These are phyloP conservation scores for Acanthamoeba sp. DNA, from an alignment of 208 protist species.

Conservation along the genomic window DNA sequence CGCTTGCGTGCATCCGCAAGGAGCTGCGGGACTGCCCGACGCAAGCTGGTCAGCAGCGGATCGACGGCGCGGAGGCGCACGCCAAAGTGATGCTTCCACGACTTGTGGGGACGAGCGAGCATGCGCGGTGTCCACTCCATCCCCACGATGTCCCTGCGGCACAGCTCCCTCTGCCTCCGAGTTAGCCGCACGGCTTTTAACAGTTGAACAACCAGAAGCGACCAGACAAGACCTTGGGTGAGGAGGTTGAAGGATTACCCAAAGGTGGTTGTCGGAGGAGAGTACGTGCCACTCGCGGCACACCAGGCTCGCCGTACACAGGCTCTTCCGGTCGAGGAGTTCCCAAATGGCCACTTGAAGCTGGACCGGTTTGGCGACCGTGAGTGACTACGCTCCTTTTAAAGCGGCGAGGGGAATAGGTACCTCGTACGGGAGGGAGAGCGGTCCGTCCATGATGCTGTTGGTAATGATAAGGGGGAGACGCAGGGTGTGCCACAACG, in stretches of 20 bases:
- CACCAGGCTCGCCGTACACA: not conserved
- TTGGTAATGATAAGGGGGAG: too few species aligned
- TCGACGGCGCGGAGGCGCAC: not conserved
- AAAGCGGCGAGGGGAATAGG: too few species aligned
- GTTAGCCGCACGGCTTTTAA: too few species aligned
- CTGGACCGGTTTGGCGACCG: too few species aligned
- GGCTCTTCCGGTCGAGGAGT: not conserved
- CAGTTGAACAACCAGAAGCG: too few species aligned
- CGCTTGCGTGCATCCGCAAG: not conserved
- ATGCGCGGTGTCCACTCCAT: not conserved
- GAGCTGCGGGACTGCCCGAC: not conserved
- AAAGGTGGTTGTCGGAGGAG: not conserved
- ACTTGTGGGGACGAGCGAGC: slow-evolving; percentile 10
- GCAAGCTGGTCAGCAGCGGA: not conserved
- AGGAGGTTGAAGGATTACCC: not conserved
- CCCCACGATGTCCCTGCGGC: not conserved
- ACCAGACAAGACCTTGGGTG: too few species aligned
- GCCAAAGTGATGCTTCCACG: slow-evolving; percentile 35
- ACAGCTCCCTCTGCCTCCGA: not conserved
- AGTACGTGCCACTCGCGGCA: not conserved
- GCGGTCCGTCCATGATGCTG: too few species aligned
- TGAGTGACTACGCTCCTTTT: too few species aligned
- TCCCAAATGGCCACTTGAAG: not conserved
- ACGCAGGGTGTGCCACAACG: too few species aligned
- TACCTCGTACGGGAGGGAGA: too few species aligned